Conservation (phyloP, 2,329 filamentous ascomycete genomes). For the Aspergillus sp. region DNA sequence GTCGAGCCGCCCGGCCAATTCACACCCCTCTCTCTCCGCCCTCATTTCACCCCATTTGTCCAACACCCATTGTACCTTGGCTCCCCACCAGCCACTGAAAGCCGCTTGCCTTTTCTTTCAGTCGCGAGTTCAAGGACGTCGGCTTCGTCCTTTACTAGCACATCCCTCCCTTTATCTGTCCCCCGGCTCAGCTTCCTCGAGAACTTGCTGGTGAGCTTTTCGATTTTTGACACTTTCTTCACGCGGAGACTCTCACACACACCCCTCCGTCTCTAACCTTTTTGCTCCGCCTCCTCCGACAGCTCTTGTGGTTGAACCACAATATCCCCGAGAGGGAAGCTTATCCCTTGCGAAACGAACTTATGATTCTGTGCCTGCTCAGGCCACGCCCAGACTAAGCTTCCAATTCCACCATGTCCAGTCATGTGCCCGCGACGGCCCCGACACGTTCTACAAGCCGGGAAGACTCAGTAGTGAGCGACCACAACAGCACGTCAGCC, state of each 20-base stretch:
- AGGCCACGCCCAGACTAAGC: conserved; percentile 29
- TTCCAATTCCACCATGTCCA: conserved; percentile 34
- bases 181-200: not conserved
- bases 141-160: not conserved
- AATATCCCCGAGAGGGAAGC: conserved; percentile 18
- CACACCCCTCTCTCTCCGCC: conserved; percentile 36
- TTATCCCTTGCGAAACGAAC: conserved; percentile 11
- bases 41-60: conserved; percentile 29
- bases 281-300: conserved; percentile 21
- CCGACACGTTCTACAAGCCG: conserved; percentile 37
- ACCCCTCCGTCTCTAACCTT: conserved; percentile 15
- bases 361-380: conserved; percentile 22
- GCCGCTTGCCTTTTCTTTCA: conserved; percentile 16
- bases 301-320: conserved; percentile 22
- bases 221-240: conserved; percentile 6
- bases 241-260: conserved; percentile 12
- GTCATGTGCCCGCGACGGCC: conserved; percentile 29
- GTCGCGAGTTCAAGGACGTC: conserved; percentile 6
- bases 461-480: conserved; percentile 28
- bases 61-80: conserved; percentile 26
- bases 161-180: not conserved
- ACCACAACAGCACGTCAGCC: conserved; percentile 25
- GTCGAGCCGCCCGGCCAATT: conserved; percentile 32
- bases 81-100: conserved; percentile 21
- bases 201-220: conserved; percentile 12